Base-by-base conservation (phyloP, 1,139 yeast species). In the Lodderomyces orthopsilosis region DNA sequence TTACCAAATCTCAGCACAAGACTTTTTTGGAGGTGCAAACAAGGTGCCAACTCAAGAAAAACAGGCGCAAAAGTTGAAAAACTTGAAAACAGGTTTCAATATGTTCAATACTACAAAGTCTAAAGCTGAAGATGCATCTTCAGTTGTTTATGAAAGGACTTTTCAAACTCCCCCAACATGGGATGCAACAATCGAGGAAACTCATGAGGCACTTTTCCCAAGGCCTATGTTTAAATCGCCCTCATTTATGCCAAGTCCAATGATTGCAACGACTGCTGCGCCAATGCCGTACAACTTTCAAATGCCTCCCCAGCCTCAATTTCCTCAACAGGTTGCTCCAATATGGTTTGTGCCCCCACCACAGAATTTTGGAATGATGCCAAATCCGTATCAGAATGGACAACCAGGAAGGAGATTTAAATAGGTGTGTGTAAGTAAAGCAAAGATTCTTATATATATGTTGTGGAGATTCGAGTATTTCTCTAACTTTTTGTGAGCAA, bases 111-210 rank as follows among this genome's bases (percentile, higher is more conserved):
- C 75, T 9, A 68, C 75, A 3, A 66, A 65, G 45, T 51, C 53
- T 21, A 70, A 65, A 33, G 63, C 66, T 43, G 60, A 63, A 32
- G 66, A 65, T n/a, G 63, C 59, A 10, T 52, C 49, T 51, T 38
- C 41, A 12, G 38, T 38, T 4, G 34, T 61, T 41, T 63, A 52
- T 48, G 93, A 83, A 52, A 79, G 74, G 52, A 82, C 95, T 1
- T 88, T 77, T 61, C 72, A 74, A 38, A 84, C 94, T 0, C 84
- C 89, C 4, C 95, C 96, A 42, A 84, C 93, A 0, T 88, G 96
- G 96, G 70, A 73, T 23, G 68, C 74, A 18, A 81, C 84, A 3
- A 63, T 75, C 21, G 85, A 80, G 40, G 79, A 74, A 43, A 68
- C 81, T 1, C 75, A 79, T 58, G 73, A 68, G 45, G 62, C 63